These are phyloP conservation scores for Schizosaccharomyces cryophilus DNA, from an alignment of 805 yeast species.

Conservation along the genomic window DNA sequence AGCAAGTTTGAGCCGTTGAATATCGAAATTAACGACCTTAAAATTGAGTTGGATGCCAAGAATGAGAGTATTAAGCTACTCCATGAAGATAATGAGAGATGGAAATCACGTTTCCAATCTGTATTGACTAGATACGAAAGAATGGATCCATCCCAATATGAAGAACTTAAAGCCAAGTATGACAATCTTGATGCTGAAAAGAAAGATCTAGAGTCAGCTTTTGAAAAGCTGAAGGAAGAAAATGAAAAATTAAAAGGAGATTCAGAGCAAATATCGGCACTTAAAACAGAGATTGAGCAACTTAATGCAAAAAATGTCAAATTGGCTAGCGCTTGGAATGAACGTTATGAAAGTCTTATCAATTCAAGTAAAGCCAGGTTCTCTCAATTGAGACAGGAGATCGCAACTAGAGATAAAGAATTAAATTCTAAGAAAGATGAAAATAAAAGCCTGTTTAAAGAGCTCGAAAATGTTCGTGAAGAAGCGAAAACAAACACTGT, in stretches of 20 bases:
- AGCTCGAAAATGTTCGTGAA: not conserved
- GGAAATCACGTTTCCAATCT: conserved; percentile 30
- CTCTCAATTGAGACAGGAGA: not conserved
- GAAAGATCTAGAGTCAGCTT: conserved; percentile 9
- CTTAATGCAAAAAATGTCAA: conserved; percentile 6
- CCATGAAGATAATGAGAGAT: conserved; percentile 31
- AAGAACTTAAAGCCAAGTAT: conserved; percentile 9
- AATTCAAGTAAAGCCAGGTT: conserved; percentile 3
- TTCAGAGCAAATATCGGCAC: conserved; percentile 5
- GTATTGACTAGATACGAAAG: conserved; percentile 23
- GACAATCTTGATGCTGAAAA: conserved; percentile 6
- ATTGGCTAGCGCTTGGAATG: conserved; percentile 6
- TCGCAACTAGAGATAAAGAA: not conserved
- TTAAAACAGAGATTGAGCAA: conserved; percentile 6
- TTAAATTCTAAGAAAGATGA: not conserved
- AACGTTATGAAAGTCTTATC: conserved; percentile 4
- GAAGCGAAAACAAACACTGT: no score
- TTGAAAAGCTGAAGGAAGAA: conserved; percentile 6
- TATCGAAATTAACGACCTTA: conserved; percentile 16
- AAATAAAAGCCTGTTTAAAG: not conserved
- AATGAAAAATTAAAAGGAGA: conserved; percentile 7
- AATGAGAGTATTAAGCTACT: conserved; percentile 24
- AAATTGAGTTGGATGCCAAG: conserved; percentile 23
- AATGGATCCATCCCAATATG: conserved; percentile 24
- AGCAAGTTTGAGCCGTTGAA: conserved; percentile 23